Percentiles rank a stretch among this genome's conserved stretches.
These are phyloP conservation scores for Venturia nashicola DNA, from an alignment of 2,329 filamentous ascomycete genomes.

Conservation along the genomic window DNA sequence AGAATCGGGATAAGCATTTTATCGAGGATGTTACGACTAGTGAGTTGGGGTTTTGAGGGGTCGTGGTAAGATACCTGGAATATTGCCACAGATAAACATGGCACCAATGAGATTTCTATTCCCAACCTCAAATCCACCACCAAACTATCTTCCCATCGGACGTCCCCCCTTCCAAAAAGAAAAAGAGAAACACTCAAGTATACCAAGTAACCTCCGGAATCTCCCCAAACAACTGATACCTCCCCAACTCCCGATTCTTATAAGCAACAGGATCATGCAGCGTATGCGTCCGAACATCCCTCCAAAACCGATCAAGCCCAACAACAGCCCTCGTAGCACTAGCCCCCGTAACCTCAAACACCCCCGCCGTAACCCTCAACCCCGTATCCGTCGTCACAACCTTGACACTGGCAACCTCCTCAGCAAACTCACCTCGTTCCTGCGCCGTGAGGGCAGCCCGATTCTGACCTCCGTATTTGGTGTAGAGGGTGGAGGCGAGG, in stretches of 20 bases:
- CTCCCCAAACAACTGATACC: constrained; percentile 44
- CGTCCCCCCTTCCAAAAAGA: no score
- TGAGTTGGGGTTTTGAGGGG: constrained; percentile 3
- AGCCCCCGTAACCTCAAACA: constrained; percentile 53
- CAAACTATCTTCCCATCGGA: no score
- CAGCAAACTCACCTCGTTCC: constrained; percentile 47
- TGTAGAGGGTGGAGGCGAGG: constrained; percentile 37
- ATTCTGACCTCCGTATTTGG: constrained; percentile 23
- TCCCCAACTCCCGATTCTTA: constrained; percentile 50
- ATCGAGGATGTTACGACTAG: constrained; percentile 6
- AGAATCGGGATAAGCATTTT: constrained; percentile 3
- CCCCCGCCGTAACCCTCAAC: constrained; percentile 44
- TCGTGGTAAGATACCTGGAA: no score
- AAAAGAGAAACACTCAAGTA: no score
- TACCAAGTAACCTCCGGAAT: constrained; percentile 50
- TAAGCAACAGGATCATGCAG: constrained; percentile 57
- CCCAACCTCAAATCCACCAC: no score
- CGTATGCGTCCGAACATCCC: constrained; percentile 53
- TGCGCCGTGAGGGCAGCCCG: constrained; percentile 36
- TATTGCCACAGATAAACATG: no score
- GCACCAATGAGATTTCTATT: no score
- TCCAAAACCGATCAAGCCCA: constrained; percentile 53
- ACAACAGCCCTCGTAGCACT: constrained; percentile 45
- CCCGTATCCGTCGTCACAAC: constrained; percentile 50
- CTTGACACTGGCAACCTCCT: constrained; percentile 51